phyloP scores from a whole-genome alignment of 108 stramenopile genomes.

The Aurantiochytrium sp. region DNA sequence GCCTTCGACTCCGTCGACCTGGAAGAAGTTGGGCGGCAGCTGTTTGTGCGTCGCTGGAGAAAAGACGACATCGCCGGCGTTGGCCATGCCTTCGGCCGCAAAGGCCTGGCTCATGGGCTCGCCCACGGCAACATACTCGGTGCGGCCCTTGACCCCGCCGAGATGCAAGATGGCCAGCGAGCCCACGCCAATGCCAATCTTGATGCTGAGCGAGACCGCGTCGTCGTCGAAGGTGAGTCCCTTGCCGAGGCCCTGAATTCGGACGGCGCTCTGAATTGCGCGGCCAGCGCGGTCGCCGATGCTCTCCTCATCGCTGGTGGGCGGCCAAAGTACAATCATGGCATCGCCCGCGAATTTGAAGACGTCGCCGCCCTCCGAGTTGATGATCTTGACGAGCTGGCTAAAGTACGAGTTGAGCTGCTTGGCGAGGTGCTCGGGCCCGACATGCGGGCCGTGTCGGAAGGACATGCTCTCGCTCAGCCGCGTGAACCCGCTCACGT shows the following conservation, averaged over 20 bases:
- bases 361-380: conserved; percentile 57
- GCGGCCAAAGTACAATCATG: conserved; percentile 61
- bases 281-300: conserved; percentile 42
- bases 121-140: conserved; percentile 58
- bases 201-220: conserved; percentile 46
- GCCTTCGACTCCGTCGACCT: no score
- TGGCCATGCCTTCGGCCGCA: conserved; percentile 50
- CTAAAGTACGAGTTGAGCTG: conserved; percentile 59
- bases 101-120: conserved; percentile 58
- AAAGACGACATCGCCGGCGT: conserved; percentile 49
- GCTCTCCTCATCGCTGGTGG: not conserved
- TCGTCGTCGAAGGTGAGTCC: conserved; percentile 9
- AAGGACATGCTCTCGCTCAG: conserved; percentile 53
- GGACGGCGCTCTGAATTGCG: conserved; percentile 56
- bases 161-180: conserved; percentile 49
- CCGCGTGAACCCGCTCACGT: conserved; percentile 57
- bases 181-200: conserved; percentile 58
- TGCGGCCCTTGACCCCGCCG: conserved; percentile 47
- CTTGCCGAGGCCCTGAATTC: conserved; percentile 43
- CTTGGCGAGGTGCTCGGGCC: conserved; percentile 55
- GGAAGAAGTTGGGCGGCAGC: no score
- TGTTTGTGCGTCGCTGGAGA: conserved; percentile 40
- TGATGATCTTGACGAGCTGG: conserved; percentile 56
- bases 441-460: conserved; percentile 31
- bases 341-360: conserved; percentile 67